Evolutionary conservation across 2,329 filamentous ascomycete genomes (phyloP).

Genomic region (Trichoderma gracile): DNA sequence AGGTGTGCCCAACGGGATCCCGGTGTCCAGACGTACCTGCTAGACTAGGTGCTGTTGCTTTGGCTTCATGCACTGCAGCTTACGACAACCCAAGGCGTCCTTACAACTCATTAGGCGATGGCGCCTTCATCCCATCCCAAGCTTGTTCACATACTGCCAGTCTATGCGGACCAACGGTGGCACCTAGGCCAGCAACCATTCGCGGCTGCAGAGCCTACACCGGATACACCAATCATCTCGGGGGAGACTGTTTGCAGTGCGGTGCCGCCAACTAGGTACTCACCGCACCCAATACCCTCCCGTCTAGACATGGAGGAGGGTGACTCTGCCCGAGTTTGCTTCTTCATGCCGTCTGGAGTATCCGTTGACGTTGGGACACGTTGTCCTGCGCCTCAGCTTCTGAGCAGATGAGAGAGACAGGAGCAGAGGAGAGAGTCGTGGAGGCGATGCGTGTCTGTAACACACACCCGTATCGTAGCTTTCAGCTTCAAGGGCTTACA

Average conservation of each 20-base stretch:
- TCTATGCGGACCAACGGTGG: not conserved
- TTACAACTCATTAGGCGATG: not conserved
- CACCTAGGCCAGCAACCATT: not conserved
- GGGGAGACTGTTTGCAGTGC: not conserved
- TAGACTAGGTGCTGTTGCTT: not conserved
- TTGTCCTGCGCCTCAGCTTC: no score
- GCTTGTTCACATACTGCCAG: not conserved
- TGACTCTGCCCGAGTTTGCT: not conserved
- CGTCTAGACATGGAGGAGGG: not conserved
- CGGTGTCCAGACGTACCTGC: not conserved
- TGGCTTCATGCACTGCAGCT: not conserved
- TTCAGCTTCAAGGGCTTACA: no score
- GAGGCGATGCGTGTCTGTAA: no score
- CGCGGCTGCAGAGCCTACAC: not conserved
- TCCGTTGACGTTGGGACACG: no score
- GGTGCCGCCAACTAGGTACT: not conserved
- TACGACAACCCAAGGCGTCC: not conserved
- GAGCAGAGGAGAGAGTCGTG: not conserved
- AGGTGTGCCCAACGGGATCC: not conserved
- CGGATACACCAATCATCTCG: not conserved
- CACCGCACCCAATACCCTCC: not conserved
- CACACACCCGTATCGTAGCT: no score
- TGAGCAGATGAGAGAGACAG: not conserved
- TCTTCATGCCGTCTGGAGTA: not conserved
- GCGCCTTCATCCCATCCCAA: not conserved